phyloP scores from a whole-genome alignment of 768 basidiomycete genomes.

The Calocybe cyanea region DNA sequence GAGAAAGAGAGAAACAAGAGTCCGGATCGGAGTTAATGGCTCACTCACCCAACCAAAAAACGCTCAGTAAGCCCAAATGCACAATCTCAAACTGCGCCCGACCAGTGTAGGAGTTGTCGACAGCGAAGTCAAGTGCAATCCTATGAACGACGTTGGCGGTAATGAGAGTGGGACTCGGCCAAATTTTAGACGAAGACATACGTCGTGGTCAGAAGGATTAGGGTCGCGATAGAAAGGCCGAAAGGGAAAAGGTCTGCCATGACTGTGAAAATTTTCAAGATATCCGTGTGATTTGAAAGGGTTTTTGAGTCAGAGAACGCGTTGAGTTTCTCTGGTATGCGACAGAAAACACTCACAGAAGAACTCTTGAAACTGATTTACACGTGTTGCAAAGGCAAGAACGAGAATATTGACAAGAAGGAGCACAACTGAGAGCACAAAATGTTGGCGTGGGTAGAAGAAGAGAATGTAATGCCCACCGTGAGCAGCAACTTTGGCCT shows the following conservation, averaged over 20 bases:
- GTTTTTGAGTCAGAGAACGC: background rate
- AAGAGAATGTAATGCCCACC: conserved; percentile 5
- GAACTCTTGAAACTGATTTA: conserved; percentile 57
- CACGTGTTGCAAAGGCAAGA: conserved; percentile 47
- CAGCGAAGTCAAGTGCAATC: conserved; percentile 37
- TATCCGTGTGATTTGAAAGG: too few relatives aligned
- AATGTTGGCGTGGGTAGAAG: background rate
- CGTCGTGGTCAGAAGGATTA: conserved; percentile 40
- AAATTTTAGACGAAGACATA: conserved; percentile 21
- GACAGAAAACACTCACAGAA: conserved; percentile 47
- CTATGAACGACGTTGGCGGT: conserved; percentile 22
- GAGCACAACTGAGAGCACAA: conserved; percentile 40
- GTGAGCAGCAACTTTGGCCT: conserved; percentile 11
- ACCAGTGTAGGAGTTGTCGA: conserved; percentile 39
- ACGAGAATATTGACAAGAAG: conserved; percentile 46
- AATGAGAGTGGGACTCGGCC: background rate
- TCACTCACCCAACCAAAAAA: conserved; percentile 53
- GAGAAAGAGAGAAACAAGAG: background rate
- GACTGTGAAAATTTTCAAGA: conserved; percentile 33
- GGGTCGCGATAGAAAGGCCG: conserved; percentile 49
- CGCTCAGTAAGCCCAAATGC: conserved; percentile 38
- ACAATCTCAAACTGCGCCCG: conserved; percentile 47
- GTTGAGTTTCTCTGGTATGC: background rate
- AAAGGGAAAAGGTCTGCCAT: conserved; percentile 60
- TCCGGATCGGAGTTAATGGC: background rate